Base-by-base conservation (phyloP, 768 basidiomycete species). In the Boletus reticulatus region DNA sequence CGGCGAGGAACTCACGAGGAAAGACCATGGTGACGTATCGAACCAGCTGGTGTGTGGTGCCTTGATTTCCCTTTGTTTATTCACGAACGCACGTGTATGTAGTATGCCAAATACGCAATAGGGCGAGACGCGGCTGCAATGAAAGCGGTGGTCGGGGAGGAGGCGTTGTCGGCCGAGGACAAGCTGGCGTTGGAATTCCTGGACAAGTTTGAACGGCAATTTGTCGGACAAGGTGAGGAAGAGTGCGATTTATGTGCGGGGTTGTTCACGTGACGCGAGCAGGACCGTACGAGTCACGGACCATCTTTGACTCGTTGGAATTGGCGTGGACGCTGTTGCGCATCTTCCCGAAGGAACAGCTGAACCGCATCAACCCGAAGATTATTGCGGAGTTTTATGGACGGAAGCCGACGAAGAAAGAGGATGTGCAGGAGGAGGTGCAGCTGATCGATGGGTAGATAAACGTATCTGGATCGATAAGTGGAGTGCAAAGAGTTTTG, bases 141-240 rank as follows among this genome's bases (percentile, higher is more conserved):
- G 97, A 98, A 98, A 73, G 97, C 97, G 57, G 97, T 98, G 42
- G 97, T 99, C 49, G 97, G 97, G 65, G 97, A 98, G 75, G 97
- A 99, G 73, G 95, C 97, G 20, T 75, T 98, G 64, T 94, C 92
- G 43, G 76, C 84, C 0, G 97, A 98, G 73, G 97, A 99, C 74
- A 98, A 97, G 76, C 82, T 97, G 38, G 95, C 96, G 10, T 77
- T 99, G 47, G 95, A 98, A 73, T 99, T 99, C 80, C 75, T 99
- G 62, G 94, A 96, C 69, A 93, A 96, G 74, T 99, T 99, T 73
- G 97, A 99, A 76, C 88, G 85, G 52, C 88, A 95, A 65, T 99
- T 98, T 73, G 97, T 99, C 42, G 92, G 91, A 36, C 97, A 99
- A 83, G 94, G 94, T 87, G 58, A 60, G 80, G 48, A 43, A 0